Evolutionary conservation across 352 stramenopile species (phyloP), one percentile per base, ranked within the genome.

Genomic region (Phytophthora chlamydospora): DNA sequence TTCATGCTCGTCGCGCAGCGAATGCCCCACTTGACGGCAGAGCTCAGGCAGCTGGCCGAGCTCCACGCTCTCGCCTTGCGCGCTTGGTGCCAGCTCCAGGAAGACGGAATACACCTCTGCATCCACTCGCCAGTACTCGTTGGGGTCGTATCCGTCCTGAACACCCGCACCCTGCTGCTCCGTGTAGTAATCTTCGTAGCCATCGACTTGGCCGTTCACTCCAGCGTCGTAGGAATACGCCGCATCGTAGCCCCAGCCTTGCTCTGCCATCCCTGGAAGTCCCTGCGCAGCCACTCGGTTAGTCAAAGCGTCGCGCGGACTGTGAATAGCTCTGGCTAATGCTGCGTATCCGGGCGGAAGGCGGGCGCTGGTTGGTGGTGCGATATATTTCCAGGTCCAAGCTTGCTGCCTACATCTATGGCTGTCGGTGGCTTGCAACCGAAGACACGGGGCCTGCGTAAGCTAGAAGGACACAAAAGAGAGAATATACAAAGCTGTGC

Each of bases 121-220:
- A 41, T 90, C 80, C n/a, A 89, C 62, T 32, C 64, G 61, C 62
- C 68, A 76, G 58, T 83, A 88, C 54, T 83, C 73, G 47, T 65
- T 49, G 0, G 61, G 51, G 16, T 85, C 57, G 31, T 56, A 41
- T 13, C 21, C 32, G 17, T 16, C 19, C 16, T 35, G 12, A 27
- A 2, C 36, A 27, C 13, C 2, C 3, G 13, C 24, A 29, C 16
- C 33, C 49, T 46, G 16, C 12, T 60, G 33, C 32, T 43, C 40
- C 33, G 21, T 8, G 34, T 58, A 45, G 14, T 52, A 49, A 19
- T 7, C 53, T 41, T 29, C 45, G 13, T 31, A 40, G 3, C 24
- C 46, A n/a, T 29, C 24, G 24, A 29, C 24, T 29, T 6, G 24
- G 21, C 21, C 21, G 21, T 3, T 24, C 21, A 24, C 21, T 24